Conservation (phyloP, 345 rosid genomes). For the Syzygium oleosum region DNA sequence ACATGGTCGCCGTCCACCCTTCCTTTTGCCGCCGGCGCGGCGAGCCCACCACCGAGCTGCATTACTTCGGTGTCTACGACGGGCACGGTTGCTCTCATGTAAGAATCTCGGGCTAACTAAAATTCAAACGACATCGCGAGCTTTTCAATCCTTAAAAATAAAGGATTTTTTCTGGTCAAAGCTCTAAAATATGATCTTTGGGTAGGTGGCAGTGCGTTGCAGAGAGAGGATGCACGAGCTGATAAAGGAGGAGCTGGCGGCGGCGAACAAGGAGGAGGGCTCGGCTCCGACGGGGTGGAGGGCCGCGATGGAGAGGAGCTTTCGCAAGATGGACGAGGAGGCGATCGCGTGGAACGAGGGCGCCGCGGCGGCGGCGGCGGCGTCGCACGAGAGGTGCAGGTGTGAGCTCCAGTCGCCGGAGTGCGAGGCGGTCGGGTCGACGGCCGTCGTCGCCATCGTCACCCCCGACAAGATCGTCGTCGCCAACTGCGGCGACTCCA, state of each 20-base stretch:
- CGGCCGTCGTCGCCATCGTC: constrained; percentile 70
- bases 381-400: constrained; percentile 9
- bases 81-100: constrained; percentile 54
- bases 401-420: constrained; percentile 36
- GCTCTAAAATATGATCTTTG: not conserved
- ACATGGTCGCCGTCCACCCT: constrained; percentile 54
- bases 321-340: constrained; percentile 32
- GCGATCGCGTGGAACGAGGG: constrained; percentile 10
- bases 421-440: constrained; percentile 71
- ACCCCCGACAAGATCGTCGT: constrained; percentile 58
- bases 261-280: not conserved
- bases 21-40: constrained; percentile 22
- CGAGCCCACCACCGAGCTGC: constrained; percentile 19
- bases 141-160: not conserved
- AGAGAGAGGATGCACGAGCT: constrained; percentile 34
- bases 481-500: constrained; percentile 90
- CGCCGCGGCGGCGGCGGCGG: not conserved
- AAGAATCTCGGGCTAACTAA: not conserved
- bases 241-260: constrained; percentile 23
- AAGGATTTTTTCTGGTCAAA: not conserved
- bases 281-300: constrained; percentile 15
- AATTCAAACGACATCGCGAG: not conserved
- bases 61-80: constrained; percentile 52
- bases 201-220: constrained; percentile 34
- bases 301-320: constrained; percentile 28